These are phyloP conservation scores for Alternaria arbusti DNA, from an alignment of 2,329 filamentous ascomycete genomes.

Conservation along the genomic window DNA sequence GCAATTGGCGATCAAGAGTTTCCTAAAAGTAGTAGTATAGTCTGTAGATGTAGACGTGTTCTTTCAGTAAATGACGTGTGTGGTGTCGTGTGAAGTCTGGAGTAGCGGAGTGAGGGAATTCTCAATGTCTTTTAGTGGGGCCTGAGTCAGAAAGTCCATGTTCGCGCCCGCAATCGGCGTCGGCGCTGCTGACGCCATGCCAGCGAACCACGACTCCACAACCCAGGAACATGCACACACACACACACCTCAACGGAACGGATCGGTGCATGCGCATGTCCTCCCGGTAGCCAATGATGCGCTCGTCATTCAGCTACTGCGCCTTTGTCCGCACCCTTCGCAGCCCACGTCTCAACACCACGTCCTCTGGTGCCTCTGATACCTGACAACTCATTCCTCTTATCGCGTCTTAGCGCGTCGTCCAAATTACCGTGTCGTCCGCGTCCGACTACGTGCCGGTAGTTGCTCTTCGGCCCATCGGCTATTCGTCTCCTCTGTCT, in stretches of 20 bases:
- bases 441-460: neutral
- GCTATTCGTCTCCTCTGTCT: neutral
- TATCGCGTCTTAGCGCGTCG: conserved; percentile 1
- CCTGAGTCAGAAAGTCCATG: conserved; percentile 19
- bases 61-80: conserved; percentile 2
- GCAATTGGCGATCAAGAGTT: neutral
- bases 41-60: neutral
- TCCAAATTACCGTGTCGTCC: neutral
- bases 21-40: neutral
- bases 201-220: conserved; percentile 1
- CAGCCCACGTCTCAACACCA: neutral
- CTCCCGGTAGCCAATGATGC: neutral
- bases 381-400: conserved; percentile 2
- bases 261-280: neutral
- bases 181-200: conserved; percentile 2
- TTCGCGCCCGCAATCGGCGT: conserved; percentile 13
- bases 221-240: neutral
- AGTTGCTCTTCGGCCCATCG: neutral
- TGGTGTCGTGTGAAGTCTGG: conserved; percentile 11
- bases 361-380: neutral
- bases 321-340: neutral
- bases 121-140: conserved; percentile 14
- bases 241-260: conserved; percentile 1
- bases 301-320: neutral
- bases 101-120: conserved; percentile 14